Percentiles rank a stretch among this genome's conserved stretches.
phyloP scores from a whole-genome alignment of 257 asterid species.

The Primulina tabacum region DNA sequence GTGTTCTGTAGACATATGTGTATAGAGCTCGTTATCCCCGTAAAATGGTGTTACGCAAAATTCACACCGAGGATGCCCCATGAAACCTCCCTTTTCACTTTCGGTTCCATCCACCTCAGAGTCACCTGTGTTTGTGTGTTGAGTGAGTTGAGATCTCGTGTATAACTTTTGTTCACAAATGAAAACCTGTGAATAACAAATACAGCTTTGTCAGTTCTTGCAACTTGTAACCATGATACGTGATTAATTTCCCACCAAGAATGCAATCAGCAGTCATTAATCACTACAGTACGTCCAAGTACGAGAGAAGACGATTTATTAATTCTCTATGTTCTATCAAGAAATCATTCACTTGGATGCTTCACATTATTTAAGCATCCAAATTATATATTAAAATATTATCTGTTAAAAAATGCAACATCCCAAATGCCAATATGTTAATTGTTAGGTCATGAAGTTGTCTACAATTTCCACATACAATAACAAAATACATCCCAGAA shows the following conservation, averaged over 20 bases:
- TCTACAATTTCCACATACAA: neutral
- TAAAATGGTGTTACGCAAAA: slow-evolving; percentile 85
- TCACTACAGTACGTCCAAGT: neutral
- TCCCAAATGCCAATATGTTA: no score
- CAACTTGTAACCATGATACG: neutral
- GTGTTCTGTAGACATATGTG: slow-evolving; percentile 94
- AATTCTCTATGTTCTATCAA: neutral
- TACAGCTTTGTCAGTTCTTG: slow-evolving; percentile 23
- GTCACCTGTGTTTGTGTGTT: slow-evolving; percentile 78
- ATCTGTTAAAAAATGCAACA: no score
- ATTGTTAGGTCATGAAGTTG: no score
- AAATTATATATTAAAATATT: no score
- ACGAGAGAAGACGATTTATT: no score
- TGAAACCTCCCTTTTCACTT: slow-evolving; percentile 96
- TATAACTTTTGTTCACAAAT: slow-evolving; percentile 94
- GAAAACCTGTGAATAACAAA: slow-evolving; percentile 53
- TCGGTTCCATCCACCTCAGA: slow-evolving; percentile 98
- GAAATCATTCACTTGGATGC: neutral
- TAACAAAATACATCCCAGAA: slow-evolving; percentile 11
- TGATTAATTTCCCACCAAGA: neutral
- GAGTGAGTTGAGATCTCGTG: slow-evolving; percentile 76
- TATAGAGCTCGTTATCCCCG: slow-evolving; percentile 88
- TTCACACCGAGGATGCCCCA: slow-evolving; percentile 90
- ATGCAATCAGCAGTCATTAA: neutral
- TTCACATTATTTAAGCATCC: neutral